Evolutionary conservation across 345 rosid species (phyloP).

Genomic region (Balakata baccata): DNA sequence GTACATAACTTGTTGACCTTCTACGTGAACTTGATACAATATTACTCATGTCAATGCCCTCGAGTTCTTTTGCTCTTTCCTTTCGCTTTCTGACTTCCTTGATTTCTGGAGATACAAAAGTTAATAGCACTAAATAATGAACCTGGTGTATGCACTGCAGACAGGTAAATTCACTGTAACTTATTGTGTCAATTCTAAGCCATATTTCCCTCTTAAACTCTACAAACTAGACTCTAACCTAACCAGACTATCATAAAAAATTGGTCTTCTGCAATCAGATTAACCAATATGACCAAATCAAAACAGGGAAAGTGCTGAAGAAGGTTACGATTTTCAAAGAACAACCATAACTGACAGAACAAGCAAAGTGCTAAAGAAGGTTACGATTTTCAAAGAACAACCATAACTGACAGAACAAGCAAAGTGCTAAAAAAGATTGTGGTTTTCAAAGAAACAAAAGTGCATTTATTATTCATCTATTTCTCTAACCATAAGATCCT

Average conservation of each 20-base stretch:
- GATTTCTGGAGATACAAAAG: conserved; percentile 48
- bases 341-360: background rate
- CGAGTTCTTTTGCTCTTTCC: conserved; percentile 75
- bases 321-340: background rate
- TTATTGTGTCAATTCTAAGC: background rate
- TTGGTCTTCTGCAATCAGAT: too few relatives aligned
- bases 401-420: background rate
- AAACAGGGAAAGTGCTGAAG: background rate
- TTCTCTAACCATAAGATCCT: background rate
- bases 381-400: background rate
- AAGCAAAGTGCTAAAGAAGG: background rate
- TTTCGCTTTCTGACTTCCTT: conserved; percentile 75
- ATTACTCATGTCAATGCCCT: conserved; percentile 83
- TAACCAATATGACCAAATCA: background rate
- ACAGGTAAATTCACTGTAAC: background rate
- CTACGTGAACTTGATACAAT: conserved; percentile 78
- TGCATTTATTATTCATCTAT: background rate
- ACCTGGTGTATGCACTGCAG: background rate
- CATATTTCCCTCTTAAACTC: background rate
- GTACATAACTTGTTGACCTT: conserved; percentile 58
- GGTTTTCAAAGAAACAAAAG: background rate
- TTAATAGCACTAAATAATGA: conserved; percentile 9
- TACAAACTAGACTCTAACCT: background rate
- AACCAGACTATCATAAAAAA: background rate
- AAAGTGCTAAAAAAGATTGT: background rate